Evolutionary conservation across 805 yeast genomes (phyloP).

Genomic region (Pichia californica): DNA sequence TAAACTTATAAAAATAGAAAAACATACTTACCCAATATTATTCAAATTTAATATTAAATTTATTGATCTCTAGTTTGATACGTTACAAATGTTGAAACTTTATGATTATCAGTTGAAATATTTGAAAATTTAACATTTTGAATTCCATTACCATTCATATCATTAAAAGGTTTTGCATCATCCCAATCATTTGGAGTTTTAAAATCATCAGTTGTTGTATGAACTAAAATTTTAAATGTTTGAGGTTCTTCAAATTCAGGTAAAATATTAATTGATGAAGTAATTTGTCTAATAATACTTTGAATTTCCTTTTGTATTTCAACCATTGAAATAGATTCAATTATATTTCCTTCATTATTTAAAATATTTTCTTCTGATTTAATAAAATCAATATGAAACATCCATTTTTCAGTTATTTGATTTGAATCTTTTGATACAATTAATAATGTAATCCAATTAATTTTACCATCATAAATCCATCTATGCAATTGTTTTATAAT

Average conservation of each 20-base stretch:
- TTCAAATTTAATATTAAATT: background rate
- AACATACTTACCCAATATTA: background rate
- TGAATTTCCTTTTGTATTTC: constrained; percentile 73
- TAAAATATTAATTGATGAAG: constrained; percentile 79
- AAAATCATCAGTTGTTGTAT: constrained; percentile 64
- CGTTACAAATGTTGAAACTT: constrained; percentile 66
- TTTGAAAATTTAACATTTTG: constrained; percentile 67
- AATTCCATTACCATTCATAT: constrained; percentile 41
- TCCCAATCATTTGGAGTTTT: constrained; percentile 79
- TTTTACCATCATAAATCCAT: constrained; percentile 69
- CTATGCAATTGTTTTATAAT: constrained; percentile 63
- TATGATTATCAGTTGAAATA: constrained; percentile 62
- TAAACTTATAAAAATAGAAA: too few species aligned
- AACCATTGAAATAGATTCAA: constrained; percentile 20
- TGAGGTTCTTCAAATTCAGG: constrained; percentile 62
- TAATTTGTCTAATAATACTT: constrained; percentile 78
- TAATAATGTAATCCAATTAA: constrained; percentile 63
- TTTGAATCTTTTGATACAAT: constrained; percentile 63
- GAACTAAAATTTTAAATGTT: constrained; percentile 81
- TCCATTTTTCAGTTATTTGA: constrained; percentile 80
- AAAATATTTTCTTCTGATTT: constrained; percentile 1
- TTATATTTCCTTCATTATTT: background rate
- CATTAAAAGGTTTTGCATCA: constrained; percentile 47
- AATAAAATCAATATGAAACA: constrained; percentile 48
- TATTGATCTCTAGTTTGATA: constrained; percentile 33